Evolutionary conservation across 2,329 filamentous ascomycete genomes (phyloP), one percentile per base, ranked within the genome.

Genomic region (Aspergillus pseudoviridinutans): DNA sequence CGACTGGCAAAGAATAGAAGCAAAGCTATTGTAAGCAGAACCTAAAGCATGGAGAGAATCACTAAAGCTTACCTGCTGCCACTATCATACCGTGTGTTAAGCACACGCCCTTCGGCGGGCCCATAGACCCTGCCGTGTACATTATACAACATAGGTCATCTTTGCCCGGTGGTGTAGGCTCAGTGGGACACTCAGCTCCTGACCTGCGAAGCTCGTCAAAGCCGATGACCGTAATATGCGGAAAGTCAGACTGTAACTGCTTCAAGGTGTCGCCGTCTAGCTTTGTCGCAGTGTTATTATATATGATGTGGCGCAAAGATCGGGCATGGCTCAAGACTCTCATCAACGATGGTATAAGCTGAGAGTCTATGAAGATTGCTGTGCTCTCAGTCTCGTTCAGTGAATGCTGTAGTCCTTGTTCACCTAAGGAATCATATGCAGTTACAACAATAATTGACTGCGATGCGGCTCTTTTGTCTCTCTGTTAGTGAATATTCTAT

Each of bases 401-500:
- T 3, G 92, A 95, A 79, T 96, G 92, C 78, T 88, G 86, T 61
- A 97, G 84, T 50, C 92, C 92, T 61, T 87, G 86, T 68, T 91
- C 84, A 55, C 92, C 92, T 49, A 97, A 87, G 35, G 92, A 96
- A 74, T 97, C 92, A 76, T 97, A 97, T 52, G 92, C 92, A 49
- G 93, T 97, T 51, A 97, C 93, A 64, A 97, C 92, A 58, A 90
- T 86, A 73, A 97, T 86, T 49, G 90, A 92, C 76, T 97, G 93
- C 17, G 92, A 92, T 22, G 87, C 77, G 56, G 84, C 88, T 80
- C 79, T 80, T 27, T 6, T 27, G 25, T 27, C 7, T 27, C 5
- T 27, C 5, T 27, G 25, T 27, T 27, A 27, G 25, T 27, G 25
- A 27, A 27, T 81, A 58, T 38, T 53, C 32, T 52, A 27, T 22